A percentile compares a stretch with the other conserved stretches of the same genome.
These are phyloP conservation scores for Quercus parvula DNA, from an alignment of 306 rosid species.

Conservation along the genomic window DNA sequence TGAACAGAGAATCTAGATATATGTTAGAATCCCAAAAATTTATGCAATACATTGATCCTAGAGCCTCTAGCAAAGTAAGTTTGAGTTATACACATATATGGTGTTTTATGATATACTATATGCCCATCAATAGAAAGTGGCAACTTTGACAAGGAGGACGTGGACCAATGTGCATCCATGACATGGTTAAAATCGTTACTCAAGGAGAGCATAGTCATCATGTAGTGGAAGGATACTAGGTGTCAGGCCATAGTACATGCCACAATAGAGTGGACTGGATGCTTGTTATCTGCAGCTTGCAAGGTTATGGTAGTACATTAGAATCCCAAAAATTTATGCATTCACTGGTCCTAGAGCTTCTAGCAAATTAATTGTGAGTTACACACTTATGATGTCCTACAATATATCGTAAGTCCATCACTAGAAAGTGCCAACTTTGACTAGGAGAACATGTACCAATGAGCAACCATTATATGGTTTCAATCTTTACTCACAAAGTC, in stretches of 20 bases:
- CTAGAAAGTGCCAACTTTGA: slow-evolving; percentile 16
- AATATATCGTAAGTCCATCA: background rate
- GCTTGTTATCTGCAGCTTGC: slow-evolving; percentile 25
- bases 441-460: background rate
- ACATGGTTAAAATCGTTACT: slow-evolving; percentile 8
- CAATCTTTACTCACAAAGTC: background rate
- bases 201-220: background rate
- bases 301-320: background rate
- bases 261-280: slow-evolving; percentile 13
- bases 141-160: slow-evolving; percentile 6
- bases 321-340: slow-evolving; percentile 2
- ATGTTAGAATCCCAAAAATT: background rate
- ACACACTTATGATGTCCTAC: background rate
- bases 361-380: background rate
- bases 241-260: slow-evolving; percentile 12
- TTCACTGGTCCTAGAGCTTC: background rate
- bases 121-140: slow-evolving; percentile 1
- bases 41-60: background rate
- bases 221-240: slow-evolving; percentile 8
- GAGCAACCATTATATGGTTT: background rate
- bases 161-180: background rate
- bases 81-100: background rate
- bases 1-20: background rate
- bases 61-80: background rate
- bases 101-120: background rate